Conservation (phyloP, 2,329 filamentous ascomycete genomes). For the Bipolaris sorokiniana region DNA sequence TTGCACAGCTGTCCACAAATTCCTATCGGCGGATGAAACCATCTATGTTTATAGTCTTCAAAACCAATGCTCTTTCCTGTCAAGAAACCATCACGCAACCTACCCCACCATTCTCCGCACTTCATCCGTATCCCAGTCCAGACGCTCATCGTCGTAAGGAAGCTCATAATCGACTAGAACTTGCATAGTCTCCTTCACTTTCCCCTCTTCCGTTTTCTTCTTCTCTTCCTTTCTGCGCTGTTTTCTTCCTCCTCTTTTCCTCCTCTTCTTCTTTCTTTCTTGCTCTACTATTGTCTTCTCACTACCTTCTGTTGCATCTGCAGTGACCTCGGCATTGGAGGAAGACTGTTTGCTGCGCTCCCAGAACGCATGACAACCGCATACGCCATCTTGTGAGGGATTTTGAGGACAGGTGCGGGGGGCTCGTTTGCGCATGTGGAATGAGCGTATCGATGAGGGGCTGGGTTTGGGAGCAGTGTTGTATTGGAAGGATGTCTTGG, state of each 20-base stretch:
- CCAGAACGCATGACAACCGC: constrained; percentile 38
- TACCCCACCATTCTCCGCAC: constrained; percentile 32
- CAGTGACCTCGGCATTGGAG: background rate
- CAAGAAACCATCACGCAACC: constrained; percentile 13
- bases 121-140: constrained; percentile 36
- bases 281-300: background rate
- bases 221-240: background rate
- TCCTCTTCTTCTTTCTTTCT: background rate
- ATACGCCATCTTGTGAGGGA: constrained; percentile 27
- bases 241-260: background rate
- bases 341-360: background rate
- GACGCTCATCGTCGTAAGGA: constrained; percentile 21
- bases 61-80: background rate
- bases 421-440: constrained; percentile 1
- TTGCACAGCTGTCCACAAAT: no score
- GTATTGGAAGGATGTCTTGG: background rate
- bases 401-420: constrained; percentile 15
- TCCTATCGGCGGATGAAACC: no score
- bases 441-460: background rate
- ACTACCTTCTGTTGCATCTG: background rate
- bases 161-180: constrained; percentile 19
- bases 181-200: background rate
- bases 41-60: background rate
- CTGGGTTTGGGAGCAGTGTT: background rate
- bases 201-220: background rate